Percentiles rank a stretch among this genome's conserved stretches.
Conservation (phyloP, 306 rosid species). For the Sesbania bispinosa region DNA sequence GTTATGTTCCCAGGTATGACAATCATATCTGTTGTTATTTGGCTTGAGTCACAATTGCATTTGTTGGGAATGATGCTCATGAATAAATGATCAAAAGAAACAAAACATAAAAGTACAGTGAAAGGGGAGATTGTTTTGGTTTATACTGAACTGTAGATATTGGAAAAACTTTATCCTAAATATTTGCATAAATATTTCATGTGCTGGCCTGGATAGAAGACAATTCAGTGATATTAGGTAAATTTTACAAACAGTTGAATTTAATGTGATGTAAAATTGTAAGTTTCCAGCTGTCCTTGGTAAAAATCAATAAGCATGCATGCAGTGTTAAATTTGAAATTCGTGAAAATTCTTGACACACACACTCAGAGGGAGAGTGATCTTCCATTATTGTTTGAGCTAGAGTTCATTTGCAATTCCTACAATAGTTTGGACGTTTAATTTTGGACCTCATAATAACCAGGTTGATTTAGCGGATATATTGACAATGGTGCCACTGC, state of each 20-base stretch:
- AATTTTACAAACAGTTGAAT: not conserved
- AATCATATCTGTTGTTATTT: not conserved
- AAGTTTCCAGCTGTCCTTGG: not conserved
- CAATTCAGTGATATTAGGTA: not conserved
- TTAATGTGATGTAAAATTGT: not conserved
- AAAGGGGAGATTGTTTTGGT: not conserved
- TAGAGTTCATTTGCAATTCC: not conserved
- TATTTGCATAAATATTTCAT: too few species aligned
- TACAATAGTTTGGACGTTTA: not conserved
- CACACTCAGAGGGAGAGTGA: too few species aligned
- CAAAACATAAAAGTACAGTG: not conserved
- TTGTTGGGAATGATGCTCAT: conserved; percentile 10
- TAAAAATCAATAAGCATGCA: not conserved
- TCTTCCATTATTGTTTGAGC: too few species aligned
- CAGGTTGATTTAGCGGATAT: conserved; percentile 63
- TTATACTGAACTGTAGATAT: not conserved
- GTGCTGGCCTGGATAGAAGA: too few species aligned
- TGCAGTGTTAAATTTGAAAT: not conserved
- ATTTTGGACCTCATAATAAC: conserved; percentile 19
- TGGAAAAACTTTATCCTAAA: not conserved
- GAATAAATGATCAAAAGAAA: conserved; percentile 8
- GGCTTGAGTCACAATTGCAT: conserved; percentile 5
- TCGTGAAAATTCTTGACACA: too few species aligned
- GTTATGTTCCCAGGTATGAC: conserved; percentile 73
- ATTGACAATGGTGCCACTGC: conserved; percentile 50